phyloP scores from a whole-genome alignment of 2,329 filamentous ascomycete species.

The Pestalotiopsis sp. region DNA sequence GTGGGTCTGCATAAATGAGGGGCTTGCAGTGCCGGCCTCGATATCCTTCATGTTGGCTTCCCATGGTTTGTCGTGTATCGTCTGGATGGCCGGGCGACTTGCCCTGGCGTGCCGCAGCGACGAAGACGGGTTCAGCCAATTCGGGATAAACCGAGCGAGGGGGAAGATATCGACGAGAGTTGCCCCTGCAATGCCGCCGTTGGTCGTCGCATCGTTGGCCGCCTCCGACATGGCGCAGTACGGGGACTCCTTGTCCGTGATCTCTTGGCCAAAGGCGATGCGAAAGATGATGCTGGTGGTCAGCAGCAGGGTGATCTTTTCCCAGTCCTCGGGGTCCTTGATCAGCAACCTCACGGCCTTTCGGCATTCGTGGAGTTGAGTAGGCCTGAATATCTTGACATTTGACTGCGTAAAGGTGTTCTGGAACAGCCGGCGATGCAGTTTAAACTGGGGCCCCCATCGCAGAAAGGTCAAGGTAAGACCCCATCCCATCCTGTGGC shows the following conservation, averaged over 20 bases:
- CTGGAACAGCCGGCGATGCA: conserved; percentile 44
- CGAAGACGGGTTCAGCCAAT: conserved; percentile 29
- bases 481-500: conserved; percentile 27
- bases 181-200: conserved; percentile 29
- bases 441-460: conserved; percentile 40
- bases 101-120: conserved; percentile 27
- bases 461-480: conserved; percentile 28
- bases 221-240: conserved; percentile 23
- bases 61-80: conserved; percentile 47
- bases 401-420: conserved; percentile 39
- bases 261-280: conserved; percentile 27
- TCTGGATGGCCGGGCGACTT: conserved; percentile 21
- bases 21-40: conserved; percentile 32
- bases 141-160: conserved; percentile 42
- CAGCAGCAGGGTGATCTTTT: conserved; percentile 25
- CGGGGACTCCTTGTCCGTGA: conserved; percentile 24
- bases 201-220: conserved; percentile 18
- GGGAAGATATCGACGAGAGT: conserved; percentile 53
- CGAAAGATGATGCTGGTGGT: conserved; percentile 30
- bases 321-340: conserved; percentile 22
- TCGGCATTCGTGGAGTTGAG: conserved; percentile 35
- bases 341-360: conserved; percentile 29
- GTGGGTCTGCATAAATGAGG: conserved; percentile 34
- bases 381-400: conserved; percentile 32
- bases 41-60: conserved; percentile 31